Base-by-base conservation (phyloP, 768 basidiomycete species). In the Leccinum broughii region DNA sequence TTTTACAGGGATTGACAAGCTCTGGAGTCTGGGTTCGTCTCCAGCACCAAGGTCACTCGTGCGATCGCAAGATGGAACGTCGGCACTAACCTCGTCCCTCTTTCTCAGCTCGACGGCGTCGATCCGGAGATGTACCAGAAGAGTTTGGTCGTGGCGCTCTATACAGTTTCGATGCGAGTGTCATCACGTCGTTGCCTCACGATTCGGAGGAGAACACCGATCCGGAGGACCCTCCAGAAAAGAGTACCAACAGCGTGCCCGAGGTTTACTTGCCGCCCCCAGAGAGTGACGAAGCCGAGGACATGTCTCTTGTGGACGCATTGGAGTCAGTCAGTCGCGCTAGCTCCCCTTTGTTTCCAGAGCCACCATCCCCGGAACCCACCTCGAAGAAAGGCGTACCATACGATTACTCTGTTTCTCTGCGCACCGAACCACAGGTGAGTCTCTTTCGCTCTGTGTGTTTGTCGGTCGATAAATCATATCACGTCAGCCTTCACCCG, bases 351-450 rank as follows among this genome's bases (percentile, higher is more conserved):
- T 64, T 76, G 28, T 76, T 77, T 46, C 75, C 77, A 13, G 74
- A 78, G 20, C 57, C 73, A 63, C 62, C 71, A 66, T 75, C 75
- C 34, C 67, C 46, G 2, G 69, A 65, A 39, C 75, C 76, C 51
- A 82, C 80, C 3, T 81, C 80, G 13, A 84, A 80, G 73, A 86
- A 83, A 69, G 65, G 67, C 30, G 3, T 63, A 20, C 71, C 28
- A 10, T 71, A 77, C 46, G 86, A 87, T 61, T 86, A 85, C 64
- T 84, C 86, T 15, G 70, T 82, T 54, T 83, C 83, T 64, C 72
- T 90, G 32, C 82, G 80, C 53, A 81, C 87, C 5, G 87, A 89
- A 62, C 77, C 83, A 49, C 83, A 85, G 77, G 88, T 84, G 63
- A 49, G 78, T 71, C 32, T 49, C 46, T 50, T 50, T 32, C 50